A percentile compares a stretch with the other conserved stretches of the same genome.
phyloP scores from a whole-genome alignment of 2,329 filamentous ascomycete genomes.

The Sporothrix euskadiensis region DNA sequence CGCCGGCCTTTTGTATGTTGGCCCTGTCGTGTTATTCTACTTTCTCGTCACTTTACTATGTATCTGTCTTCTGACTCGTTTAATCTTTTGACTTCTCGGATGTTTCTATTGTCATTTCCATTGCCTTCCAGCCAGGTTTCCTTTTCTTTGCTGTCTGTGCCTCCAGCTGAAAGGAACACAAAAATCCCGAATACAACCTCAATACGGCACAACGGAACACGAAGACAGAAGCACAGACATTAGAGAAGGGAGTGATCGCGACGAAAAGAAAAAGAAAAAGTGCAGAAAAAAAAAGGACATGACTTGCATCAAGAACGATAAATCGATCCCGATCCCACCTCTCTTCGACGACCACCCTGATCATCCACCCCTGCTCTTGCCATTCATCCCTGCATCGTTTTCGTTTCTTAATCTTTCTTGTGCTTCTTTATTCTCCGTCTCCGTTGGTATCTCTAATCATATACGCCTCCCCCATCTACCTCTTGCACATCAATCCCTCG shows the following conservation, averaged over 20 bases:
- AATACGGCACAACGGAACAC: background rate
- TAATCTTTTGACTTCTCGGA: background rate
- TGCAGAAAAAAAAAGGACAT: background rate
- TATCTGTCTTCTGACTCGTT: background rate
- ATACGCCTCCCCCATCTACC: background rate
- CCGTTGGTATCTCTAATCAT: background rate
- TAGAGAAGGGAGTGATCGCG: background rate
- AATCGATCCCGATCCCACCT: conserved; percentile 9
- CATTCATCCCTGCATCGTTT: background rate
- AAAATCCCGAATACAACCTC: background rate
- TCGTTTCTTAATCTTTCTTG: background rate
- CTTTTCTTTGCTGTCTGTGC: background rate
- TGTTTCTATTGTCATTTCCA: background rate
- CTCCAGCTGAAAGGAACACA: background rate
- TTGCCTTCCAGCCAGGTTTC: background rate
- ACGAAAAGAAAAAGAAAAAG: background rate
- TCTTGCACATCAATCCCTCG: background rate
- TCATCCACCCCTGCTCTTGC: background rate
- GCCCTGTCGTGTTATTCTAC: background rate
- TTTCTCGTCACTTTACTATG: background rate
- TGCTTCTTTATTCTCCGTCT: background rate
- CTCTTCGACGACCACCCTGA: background rate
- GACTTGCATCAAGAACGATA: conserved; percentile 10
- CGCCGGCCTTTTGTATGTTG: conserved; percentile 4
- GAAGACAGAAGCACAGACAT: background rate